Evolutionary conservation across 225 moss, liverwort and hornwort species (phyloP).

Genomic region (Anthoceros angustus): DNA sequence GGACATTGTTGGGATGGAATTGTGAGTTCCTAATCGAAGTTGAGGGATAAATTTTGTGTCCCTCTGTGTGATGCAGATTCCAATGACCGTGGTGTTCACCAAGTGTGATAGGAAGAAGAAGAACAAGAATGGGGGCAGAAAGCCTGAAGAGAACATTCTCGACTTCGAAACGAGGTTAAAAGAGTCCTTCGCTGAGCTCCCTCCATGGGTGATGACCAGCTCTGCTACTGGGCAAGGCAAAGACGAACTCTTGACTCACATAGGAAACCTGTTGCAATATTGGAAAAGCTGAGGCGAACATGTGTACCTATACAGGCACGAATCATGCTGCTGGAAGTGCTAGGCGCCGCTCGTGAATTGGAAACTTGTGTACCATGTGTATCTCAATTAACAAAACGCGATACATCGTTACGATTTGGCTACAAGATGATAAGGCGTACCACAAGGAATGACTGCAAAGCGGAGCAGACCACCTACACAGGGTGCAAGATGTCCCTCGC

Average conservation of each 20-base stretch:
- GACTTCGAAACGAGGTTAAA: slow-evolving; percentile 58
- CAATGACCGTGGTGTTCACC: slow-evolving; percentile 74
- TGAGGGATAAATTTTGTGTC: neutral
- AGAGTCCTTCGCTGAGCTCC: slow-evolving; percentile 50
- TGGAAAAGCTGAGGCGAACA: slow-evolving; percentile 36
- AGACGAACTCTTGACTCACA: slow-evolving; percentile 68
- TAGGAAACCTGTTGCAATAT: slow-evolving; percentile 50
- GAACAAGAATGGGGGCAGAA: slow-evolving; percentile 83
- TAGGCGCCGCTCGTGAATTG: too few species aligned
- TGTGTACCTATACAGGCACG: neutral
- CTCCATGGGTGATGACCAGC: slow-evolving; percentile 97
- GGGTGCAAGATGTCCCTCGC: too few species aligned
- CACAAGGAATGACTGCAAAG: too few species aligned
- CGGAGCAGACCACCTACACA: too few species aligned
- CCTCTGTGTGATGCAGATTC: slow-evolving; percentile 30
- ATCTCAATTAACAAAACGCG: too few species aligned
- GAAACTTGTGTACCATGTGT: too few species aligned
- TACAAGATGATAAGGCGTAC: too few species aligned
- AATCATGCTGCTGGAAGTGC: too few species aligned
- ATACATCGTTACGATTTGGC: too few species aligned
- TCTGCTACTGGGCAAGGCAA: slow-evolving; percentile 80
- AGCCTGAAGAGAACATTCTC: slow-evolving; percentile 71
- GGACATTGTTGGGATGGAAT: neutral
- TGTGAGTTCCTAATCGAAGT: neutral
- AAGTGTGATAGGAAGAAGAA: slow-evolving; percentile 98